Base-by-base conservation (phyloP, 345 rosid genomes). In the Carallia pectinifolia region DNA sequence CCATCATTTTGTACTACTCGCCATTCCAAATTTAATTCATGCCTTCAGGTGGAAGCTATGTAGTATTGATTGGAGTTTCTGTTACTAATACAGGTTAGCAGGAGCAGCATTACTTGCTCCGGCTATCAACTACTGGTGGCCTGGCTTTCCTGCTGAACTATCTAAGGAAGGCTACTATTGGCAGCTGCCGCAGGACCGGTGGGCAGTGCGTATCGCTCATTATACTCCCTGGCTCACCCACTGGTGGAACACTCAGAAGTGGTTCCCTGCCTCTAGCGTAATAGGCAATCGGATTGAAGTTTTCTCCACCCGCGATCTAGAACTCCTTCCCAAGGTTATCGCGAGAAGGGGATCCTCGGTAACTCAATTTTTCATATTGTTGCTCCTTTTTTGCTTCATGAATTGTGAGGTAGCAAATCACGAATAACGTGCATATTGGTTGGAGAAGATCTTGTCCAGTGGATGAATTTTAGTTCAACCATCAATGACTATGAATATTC, bases 191-290 rank as follows among this genome's bases (percentile, higher is more conserved):
- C 70, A 74, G 52, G 89, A 85, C 68, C 86, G 81, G 74, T 66
- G 81, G 63, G 71, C 80, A 19, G 69, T 83, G 36, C 72, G 82
- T 37, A 69, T 85, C 48, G 84, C 92, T 1, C 92, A 85, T 66
- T 70, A 77, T 61, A 50, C 64, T 36, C 89, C 89, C 19, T 68
- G 73, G 56, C 81, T 85, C 2, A 3, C 75, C 0, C 85, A 88
- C 81, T 85, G 89, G 88, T 88, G 89, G 92, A 74, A 80, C 73
- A 85, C 83, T 53, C 88, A 88, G 74, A 88, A 76, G 19, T 68
- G 74, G 74, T 85, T 88, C 70, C 89, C 89, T 27, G 68, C 66
- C 36, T 85, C 64, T 7, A 66, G 81, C 15, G 71, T 83, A 37
- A 58, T 83, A 75, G 16, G 74, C 29, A 52, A 70, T 17, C 75